Conservation (phyloP, 2,329 filamentous ascomycete species). For the Pseudogymnoascus sp. region DNA sequence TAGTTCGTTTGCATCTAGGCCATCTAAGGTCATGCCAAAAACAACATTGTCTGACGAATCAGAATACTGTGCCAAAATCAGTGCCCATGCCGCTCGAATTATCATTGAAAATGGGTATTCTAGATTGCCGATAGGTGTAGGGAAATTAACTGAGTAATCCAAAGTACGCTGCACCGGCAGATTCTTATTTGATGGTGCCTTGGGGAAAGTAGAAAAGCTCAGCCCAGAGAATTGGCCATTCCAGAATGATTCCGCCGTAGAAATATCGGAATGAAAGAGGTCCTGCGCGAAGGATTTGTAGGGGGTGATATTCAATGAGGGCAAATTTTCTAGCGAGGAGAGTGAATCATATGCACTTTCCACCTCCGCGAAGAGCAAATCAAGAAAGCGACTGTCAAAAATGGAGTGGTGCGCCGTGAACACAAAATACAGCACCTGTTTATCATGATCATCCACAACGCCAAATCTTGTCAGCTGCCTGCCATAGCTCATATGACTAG, state of each 20-base stretch:
- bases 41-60: constrained; percentile 30
- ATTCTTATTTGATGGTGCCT: not conserved
- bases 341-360: not conserved
- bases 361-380: not conserved
- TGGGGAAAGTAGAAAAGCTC: not conserved
- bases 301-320: not conserved
- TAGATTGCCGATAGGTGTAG: not conserved
- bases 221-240: not conserved
- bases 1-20: constrained; percentile 33
- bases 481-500: not conserved
- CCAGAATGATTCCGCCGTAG: not conserved
- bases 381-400: not conserved
- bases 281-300: not conserved
- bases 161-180: not conserved
- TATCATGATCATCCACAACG: not conserved
- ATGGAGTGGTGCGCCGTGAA: constrained; percentile 8
- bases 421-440: not conserved
- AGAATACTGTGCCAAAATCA: constrained; percentile 32
- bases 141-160: not conserved
- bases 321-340: not conserved
- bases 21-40: constrained; percentile 36
- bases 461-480: not conserved
- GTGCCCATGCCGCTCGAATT: constrained; percentile 35
- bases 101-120: constrained; percentile 25
- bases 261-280: not conserved